Base-by-base conservation (phyloP, 2,329 filamentous ascomycete genomes). In the Aplosporella prunicola region DNA sequence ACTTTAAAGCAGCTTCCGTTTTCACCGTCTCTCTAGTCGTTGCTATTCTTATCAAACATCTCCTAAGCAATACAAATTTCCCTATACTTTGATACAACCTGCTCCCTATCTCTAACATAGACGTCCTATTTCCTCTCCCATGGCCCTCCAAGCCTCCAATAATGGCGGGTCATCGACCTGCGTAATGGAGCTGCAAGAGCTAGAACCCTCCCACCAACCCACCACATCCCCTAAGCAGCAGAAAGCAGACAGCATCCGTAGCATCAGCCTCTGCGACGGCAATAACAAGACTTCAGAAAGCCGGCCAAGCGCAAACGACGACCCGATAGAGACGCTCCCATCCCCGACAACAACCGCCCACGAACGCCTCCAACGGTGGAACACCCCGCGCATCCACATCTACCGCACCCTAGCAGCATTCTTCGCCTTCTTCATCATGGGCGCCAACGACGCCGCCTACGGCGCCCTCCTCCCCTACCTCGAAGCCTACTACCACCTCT, bases 361-460 rank as follows among this genome's bases (percentile, higher is more conserved):
- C 5, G 55, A 55, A 20, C 58, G 62, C 38, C 49, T 63, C 11
- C 71, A 80, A 49, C 62, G 55, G 55, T 85, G 80, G 81, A 82
- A 82, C 48, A 58, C 62, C n/a, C 70, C 79, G 0, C 55, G 60
- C 7, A 62, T 65, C 27, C 83, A 80, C 51, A 58, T 72, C 4
- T 76, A 63, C 47, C 71, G 78, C 25, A 73, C 74, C 30, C 56
- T 72, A 23, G 66, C 73, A 1, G 70, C 75, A 3, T 74, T 78
- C 47, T 74, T 72, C 57, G 68, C 70, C 5, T 76, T 84, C 45
- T 60, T 78, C 14, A 63, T 82, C 20, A 73, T 81, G 64, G 80
- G 80, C 5, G 70, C 78, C 61, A 81, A 80, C 48, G 80, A 85
- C 58, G 79, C 72, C 8, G 72, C 73, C 16, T 68, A 76, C 29